phyloP scores from a whole-genome alignment of 768 basidiomycete genomes.

The Dioszegia aurantiaca region DNA sequence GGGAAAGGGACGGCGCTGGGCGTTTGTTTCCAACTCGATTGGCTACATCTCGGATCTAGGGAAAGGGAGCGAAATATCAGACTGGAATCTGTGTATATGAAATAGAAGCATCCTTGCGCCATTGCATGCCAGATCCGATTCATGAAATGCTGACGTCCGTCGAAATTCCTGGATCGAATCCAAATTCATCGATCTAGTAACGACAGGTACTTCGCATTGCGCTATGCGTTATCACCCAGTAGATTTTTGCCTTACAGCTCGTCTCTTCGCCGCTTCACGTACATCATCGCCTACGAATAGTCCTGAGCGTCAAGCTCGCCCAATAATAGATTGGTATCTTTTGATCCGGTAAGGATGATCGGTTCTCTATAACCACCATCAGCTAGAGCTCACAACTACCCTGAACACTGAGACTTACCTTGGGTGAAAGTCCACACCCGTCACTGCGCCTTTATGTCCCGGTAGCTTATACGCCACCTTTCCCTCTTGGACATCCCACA shows the following conservation, averaged over 20 bases:
- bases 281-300: slow-evolving; percentile 19
- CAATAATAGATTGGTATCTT: slow-evolving; percentile 85
- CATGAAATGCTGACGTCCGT: too few species aligned
- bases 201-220: not conserved
- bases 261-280: not conserved
- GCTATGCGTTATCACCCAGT: not conserved
- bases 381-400: not conserved
- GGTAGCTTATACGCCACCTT: slow-evolving; percentile 60
- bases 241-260: not conserved
- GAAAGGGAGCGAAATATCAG: not conserved
- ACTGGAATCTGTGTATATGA: not conserved
- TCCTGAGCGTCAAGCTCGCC: slow-evolving; percentile 72
- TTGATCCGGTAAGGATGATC: slow-evolving; percentile 78
- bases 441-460: slow-evolving; percentile 95
- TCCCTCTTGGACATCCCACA: slow-evolving; percentile 53
- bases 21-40: too few species aligned
- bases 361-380: slow-evolving; percentile 54
- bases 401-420: slow-evolving; percentile 61
- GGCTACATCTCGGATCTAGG: too few species aligned
- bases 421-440: slow-evolving; percentile 92
- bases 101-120: not conserved
- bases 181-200: too few species aligned
- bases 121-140: too few species aligned
- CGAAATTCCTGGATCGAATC: too few species aligned
- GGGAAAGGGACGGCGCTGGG: not conserved